phyloP scores from a whole-genome alignment of 2,329 filamentous ascomycete species.

The Blumeria hordei region DNA sequence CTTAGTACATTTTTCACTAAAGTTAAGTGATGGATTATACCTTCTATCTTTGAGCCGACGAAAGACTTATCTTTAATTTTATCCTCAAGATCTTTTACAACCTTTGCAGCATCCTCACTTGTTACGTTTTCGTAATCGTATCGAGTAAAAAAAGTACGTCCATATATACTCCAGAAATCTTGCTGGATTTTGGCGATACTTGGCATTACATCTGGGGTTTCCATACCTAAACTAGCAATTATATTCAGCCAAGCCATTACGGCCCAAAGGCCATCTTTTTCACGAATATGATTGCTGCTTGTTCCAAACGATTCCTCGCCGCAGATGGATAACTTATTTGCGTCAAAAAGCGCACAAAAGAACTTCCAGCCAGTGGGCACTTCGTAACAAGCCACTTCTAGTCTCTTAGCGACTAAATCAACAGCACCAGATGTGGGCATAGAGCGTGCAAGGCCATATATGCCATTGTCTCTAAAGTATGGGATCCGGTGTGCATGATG shows the following conservation, averaged over 20 bases:
- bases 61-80: conserved; percentile 54
- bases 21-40: conserved; percentile 19
- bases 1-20: conserved; percentile 2
- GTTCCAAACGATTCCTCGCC: conserved; percentile 97
- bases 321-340: conserved; percentile 90
- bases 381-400: conserved; percentile 79
- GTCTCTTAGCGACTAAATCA: conserved; percentile 85
- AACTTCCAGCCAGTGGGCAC: conserved; percentile 99
- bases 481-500: conserved; percentile 92
- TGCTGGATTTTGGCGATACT: conserved; percentile 92
- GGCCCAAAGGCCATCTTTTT: conserved; percentile 97
- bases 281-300: conserved; percentile 93
- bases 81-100: conserved; percentile 57
- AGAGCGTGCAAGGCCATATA: conserved; percentile 81
- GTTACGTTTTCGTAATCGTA: conserved; percentile 97
- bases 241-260: conserved; percentile 97
- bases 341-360: conserved; percentile 89
- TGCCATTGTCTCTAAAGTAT: conserved; percentile 94
- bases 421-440: conserved; percentile 96
- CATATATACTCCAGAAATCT: conserved; percentile 91
- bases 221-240: conserved; percentile 75
- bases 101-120: conserved; percentile 71
- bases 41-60: conserved; percentile 57
- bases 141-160: conserved; percentile 94
- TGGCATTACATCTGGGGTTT: conserved; percentile 54